Percentiles rank a stretch among this genome's conserved stretches.
These are phyloP conservation scores for Boechera divaricarpa DNA, from an alignment of 345 rosid genomes.

Conservation along the genomic window DNA sequence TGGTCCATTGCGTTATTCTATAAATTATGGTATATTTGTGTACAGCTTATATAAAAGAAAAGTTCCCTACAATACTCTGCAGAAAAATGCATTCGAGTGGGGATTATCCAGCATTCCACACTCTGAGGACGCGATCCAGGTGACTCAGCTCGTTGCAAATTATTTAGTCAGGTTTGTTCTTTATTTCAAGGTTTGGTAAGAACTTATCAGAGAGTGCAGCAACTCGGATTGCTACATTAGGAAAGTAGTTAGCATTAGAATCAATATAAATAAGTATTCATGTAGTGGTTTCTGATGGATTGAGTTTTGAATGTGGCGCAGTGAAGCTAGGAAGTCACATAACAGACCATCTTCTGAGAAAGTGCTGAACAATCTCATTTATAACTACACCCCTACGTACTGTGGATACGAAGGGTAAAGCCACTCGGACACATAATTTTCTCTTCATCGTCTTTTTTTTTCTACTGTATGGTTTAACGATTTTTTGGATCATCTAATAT, in stretches of 20 bases:
- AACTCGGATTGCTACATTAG: constrained; percentile 3
- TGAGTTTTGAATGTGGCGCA: constrained; percentile 44
- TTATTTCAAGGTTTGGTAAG: not conserved
- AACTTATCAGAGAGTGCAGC: not conserved
- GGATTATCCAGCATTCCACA: constrained; percentile 80
- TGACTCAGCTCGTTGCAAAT: constrained; percentile 85
- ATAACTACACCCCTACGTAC: constrained; percentile 80
- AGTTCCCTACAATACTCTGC: constrained; percentile 41
- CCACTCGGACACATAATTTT: not conserved
- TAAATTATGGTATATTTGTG: constrained; percentile 12
- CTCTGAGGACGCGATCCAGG: constrained; percentile 86
- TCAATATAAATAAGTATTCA: not conserved
- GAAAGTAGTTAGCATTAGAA: constrained; percentile 7
- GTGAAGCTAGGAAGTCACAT: constrained; percentile 86
- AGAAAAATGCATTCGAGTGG: constrained; percentile 99
- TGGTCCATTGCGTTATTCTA: not conserved
- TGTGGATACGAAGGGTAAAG: constrained; percentile 89
- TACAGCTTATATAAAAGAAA: constrained; percentile 27
- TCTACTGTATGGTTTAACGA: not conserved
- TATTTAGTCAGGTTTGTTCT: constrained; percentile 71
- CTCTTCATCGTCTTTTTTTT: not conserved
- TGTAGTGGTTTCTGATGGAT: not conserved
- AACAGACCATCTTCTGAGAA: constrained; percentile 67
- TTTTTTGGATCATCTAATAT: constrained; percentile 6
- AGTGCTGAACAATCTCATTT: constrained; percentile 78